Evolutionary conservation across 2,329 filamentous ascomycete species (phyloP).

Genomic region (Metarhizium guizhouense): DNA sequence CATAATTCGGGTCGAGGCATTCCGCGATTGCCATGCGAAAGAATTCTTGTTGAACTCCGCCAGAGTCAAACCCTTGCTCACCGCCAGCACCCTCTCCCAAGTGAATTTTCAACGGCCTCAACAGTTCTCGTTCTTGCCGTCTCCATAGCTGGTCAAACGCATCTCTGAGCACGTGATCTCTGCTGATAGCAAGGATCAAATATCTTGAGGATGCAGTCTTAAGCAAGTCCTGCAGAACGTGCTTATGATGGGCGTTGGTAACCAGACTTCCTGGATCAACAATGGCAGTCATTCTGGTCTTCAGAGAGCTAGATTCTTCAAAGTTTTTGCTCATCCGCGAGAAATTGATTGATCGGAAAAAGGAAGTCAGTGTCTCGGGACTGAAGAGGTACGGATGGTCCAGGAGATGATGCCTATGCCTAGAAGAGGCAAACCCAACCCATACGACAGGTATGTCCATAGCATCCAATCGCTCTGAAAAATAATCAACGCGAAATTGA

Average conservation of each 20-base stretch:
- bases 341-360: constrained; percentile 84
- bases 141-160: constrained; percentile 86
- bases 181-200: constrained; percentile 58
- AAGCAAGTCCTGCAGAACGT: constrained; percentile 53
- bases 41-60: constrained; percentile 94
- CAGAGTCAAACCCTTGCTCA: constrained; percentile 86
- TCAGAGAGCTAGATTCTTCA: constrained; percentile 55
- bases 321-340: constrained; percentile 74
- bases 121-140: constrained; percentile 69
- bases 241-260: constrained; percentile 48
- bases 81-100: constrained; percentile 74
- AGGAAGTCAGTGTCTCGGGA: constrained; percentile 62
- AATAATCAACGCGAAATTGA: constrained; percentile 66
- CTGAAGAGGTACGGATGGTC: constrained; percentile 76
- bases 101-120: constrained; percentile 80
- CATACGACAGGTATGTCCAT: constrained; percentile 67
- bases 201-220: constrained; percentile 61
- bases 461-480: constrained; percentile 67
- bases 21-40: constrained; percentile 78
- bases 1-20: constrained; percentile 68
- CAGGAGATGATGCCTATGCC: constrained; percentile 62
- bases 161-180: constrained; percentile 60
- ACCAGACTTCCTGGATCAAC: constrained; percentile 46
- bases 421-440: constrained; percentile 52
- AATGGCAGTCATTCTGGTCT: constrained; percentile 46